phyloP scores from a whole-genome alignment of 202 grass and related monocot species.

The Alloteropsis angusta region DNA sequence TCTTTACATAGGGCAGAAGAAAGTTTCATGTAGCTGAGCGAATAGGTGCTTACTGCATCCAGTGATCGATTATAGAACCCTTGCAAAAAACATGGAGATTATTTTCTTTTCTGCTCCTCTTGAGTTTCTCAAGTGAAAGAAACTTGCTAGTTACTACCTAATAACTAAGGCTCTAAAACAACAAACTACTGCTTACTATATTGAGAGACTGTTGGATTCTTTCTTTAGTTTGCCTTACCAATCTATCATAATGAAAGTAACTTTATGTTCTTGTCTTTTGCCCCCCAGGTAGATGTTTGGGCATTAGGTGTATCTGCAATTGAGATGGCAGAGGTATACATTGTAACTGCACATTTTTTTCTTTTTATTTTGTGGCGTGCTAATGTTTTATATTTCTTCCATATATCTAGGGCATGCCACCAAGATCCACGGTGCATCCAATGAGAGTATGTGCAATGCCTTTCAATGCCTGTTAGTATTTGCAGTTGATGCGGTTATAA shows the following conservation, averaged over 20 bases:
- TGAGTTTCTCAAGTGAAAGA: slow-evolving; percentile 9
- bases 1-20: slow-evolving; percentile 5
- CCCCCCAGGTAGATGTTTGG: slow-evolving; percentile 92
- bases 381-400: not conserved
- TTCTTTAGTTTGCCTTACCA: slow-evolving; percentile 9
- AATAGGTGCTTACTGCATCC: slow-evolving; percentile 8
- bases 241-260: slow-evolving; percentile 12
- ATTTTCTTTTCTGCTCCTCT: not conserved
- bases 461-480: slow-evolving; percentile 14
- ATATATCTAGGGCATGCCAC: slow-evolving; percentile 70
- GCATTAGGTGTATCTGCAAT: slow-evolving; percentile 97
- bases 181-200: not conserved
- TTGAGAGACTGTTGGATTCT: slow-evolving; percentile 5
- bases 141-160: not conserved
- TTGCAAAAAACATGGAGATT: not conserved
- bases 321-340: slow-evolving; percentile 93
- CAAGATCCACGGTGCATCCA: slow-evolving; percentile 91
- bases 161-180: not conserved
- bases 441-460: slow-evolving; percentile 73
- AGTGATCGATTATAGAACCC: not conserved
- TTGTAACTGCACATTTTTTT: not conserved
- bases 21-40: not conserved
- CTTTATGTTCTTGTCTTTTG: not conserved
- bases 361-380: not conserved
- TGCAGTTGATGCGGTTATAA: slow-evolving; percentile 4